phyloP scores from a whole-genome alignment of 805 yeast species.

The Komagataella mondaviorum region DNA sequence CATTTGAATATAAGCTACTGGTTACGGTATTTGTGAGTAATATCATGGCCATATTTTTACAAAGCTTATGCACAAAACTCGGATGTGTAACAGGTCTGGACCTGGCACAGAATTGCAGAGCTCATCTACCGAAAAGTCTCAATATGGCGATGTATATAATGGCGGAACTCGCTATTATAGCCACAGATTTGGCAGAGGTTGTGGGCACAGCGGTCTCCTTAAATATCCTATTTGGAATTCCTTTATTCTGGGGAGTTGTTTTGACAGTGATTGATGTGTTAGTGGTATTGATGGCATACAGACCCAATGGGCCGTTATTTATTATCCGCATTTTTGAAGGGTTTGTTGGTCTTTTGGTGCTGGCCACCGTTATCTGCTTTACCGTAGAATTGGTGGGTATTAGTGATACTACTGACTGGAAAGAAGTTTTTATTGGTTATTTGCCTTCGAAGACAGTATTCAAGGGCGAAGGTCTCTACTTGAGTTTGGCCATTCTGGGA shows the following conservation, averaged over 20 bases:
- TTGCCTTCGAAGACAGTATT: constrained; percentile 32
- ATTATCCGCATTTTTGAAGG: constrained; percentile 72
- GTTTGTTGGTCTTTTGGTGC: constrained; percentile 64
- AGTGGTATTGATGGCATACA: constrained; percentile 75
- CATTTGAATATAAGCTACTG: constrained; percentile 64
- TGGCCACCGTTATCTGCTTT: constrained; percentile 79
- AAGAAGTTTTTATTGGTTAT: constrained; percentile 59
- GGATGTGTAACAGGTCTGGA: constrained; percentile 94
- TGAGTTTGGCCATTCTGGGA: constrained; percentile 78
- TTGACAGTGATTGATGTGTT: constrained; percentile 79
- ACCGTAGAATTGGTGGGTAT: constrained; percentile 65
- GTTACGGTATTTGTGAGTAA: constrained; percentile 74
- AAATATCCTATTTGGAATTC: constrained; percentile 69
- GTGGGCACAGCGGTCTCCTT: constrained; percentile 95
- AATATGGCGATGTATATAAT: constrained; percentile 54
- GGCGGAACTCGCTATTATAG: constrained; percentile 85
- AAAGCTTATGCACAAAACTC: constrained; percentile 69
- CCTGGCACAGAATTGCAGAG: constrained; percentile 76
- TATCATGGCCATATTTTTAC: constrained; percentile 77
- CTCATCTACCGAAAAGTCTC: constrained; percentile 49
- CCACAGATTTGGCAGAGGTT: constrained; percentile 94
- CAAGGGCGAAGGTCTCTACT: constrained; percentile 55
- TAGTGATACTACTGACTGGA: constrained; percentile 34
- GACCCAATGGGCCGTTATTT: constrained; percentile 70
- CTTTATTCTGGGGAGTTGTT: constrained; percentile 72